Percentiles rank a stretch among this genome's conserved stretches.
Evolutionary conservation across 1,284 basidiomycete genomes (phyloP).

Genomic region (Leccinum subspadiceum): DNA sequence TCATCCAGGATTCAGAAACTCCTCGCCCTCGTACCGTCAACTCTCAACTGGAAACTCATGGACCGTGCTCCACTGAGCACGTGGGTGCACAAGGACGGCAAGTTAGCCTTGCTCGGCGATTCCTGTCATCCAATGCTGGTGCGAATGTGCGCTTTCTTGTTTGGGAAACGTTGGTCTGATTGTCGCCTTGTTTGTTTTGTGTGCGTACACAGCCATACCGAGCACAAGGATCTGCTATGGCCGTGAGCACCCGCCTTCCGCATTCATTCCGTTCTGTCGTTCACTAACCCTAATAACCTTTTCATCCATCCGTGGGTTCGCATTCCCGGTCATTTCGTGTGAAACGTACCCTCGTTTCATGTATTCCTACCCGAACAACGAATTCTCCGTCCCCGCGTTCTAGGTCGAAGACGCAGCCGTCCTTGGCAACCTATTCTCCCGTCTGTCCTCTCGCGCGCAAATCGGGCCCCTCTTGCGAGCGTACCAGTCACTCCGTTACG

Average conservation of each 20-base stretch:
- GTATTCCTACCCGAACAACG: not conserved
- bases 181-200: not conserved
- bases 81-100: conserved; percentile 50
- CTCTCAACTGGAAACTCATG: conserved; percentile 51
- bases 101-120: conserved; percentile 53
- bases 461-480: conserved; percentile 47
- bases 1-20: conserved; percentile 45
- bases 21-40: conserved; percentile 43
- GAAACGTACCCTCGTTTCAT: not conserved
- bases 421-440: conserved; percentile 57
- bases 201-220: conserved; percentile 51
- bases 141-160: conserved; percentile 19
- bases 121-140: conserved; percentile 67
- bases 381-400: not conserved
- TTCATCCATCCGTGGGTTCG: not conserved
- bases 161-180: not conserved
- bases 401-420: conserved; percentile 65
- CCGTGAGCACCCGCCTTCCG: conserved; percentile 36
- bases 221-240: conserved; percentile 68
- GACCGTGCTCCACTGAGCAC: conserved; percentile 45
- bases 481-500: conserved; percentile 51
- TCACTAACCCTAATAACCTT: not conserved
- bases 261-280: not conserved
- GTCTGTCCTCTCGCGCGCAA: conserved; percentile 41
- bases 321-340: not conserved